phyloP scores from a whole-genome alignment of 2,329 filamentous ascomycete genomes.

The Lecanosticta acicola region DNA sequence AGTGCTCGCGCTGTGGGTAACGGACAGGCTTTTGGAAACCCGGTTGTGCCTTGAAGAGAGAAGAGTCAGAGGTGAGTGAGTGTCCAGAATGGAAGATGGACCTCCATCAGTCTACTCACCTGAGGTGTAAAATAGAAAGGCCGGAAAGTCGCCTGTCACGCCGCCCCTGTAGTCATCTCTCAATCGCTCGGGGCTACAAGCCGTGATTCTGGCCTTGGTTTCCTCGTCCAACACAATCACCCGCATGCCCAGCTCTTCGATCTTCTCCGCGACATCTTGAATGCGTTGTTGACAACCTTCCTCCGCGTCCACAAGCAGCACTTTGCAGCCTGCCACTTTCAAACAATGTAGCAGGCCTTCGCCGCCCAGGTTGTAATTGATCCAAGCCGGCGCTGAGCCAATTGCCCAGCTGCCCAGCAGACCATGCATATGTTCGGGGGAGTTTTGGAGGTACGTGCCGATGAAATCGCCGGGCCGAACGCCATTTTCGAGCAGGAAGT shows the following conservation, averaged over 20 bases:
- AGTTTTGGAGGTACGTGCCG: conserved; percentile 33
- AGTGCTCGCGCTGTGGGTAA: conserved; percentile 52
- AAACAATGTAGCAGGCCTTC: conserved; percentile 33
- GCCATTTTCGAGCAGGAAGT: conserved; percentile 50
- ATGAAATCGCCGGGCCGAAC: conserved; percentile 32
- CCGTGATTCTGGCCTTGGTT: conserved; percentile 44
- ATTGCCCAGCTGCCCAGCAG: conserved; percentile 30
- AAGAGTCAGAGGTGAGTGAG: too few relatives aligned
- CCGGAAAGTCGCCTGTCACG: conserved; percentile 50
- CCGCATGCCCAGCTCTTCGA: conserved; percentile 54
- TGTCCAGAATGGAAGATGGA: too few relatives aligned
- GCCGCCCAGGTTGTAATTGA: conserved; percentile 35
- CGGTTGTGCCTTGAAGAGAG: too few relatives aligned
- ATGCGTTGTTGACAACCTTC: conserved; percentile 52
- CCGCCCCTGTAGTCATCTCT: conserved; percentile 51
- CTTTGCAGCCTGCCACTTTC: conserved; percentile 36
- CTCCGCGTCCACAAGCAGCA: conserved; percentile 44
- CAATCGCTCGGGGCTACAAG: conserved; percentile 47
- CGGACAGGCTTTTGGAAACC: conserved; percentile 64
- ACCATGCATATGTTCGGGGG: conserved; percentile 33
- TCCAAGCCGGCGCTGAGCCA: conserved; percentile 31
- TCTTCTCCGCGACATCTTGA: conserved; percentile 43
- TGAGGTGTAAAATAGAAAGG: conserved; percentile 66
- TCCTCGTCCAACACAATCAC: conserved; percentile 50
- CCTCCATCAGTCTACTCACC: too few relatives aligned